Evolutionary conservation across 441 rosid species (phyloP), one percentile per base, ranked within the genome.

Genomic region (Eruca vesicaria): DNA sequence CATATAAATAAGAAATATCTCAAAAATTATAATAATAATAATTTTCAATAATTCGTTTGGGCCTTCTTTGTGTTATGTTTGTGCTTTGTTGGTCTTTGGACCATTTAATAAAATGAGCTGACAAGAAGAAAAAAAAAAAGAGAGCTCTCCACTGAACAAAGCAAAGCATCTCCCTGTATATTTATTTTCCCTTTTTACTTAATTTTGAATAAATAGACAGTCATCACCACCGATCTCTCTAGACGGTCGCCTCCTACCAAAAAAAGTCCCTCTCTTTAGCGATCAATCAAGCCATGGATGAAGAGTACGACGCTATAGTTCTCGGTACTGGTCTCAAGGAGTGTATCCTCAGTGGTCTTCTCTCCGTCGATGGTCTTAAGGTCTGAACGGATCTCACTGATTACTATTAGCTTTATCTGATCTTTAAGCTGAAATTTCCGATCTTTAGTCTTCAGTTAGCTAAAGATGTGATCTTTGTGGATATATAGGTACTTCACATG

Each of bases 311-410:
- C 50, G 94, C 86, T 38, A 82, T 92, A 5, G 98, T 92, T 48
- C 76, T 92, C 63, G 96, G 96, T 19, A 90, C 98, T 63, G 96
- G 96, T 66, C 96, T 92, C 76, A 92, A 92, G 79, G 98, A 92
- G 79, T 92, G 98, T 81, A 92, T 92, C 79, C 96, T 92, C 78
- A 92, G 96, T 62, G 98, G 98, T 48, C 93, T 92, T 65, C 92
- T 90, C 79, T 92, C 96, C 63, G 96, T 92, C 69, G 98, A 92
- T 50, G 93, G 98, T 45, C 88, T 92, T 74, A 92, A 92, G 94
- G 96, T 92, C 76, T 35, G 11, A 16, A 66, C 38, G 28, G 67
- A 70, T 58, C 56, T 69, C 12, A 5, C 1, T 16, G 14, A 58
- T 64, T 38, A n/a, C 58, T 11, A 0, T 33, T 32, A 32, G 23